A percentile compares a stretch with the other conserved stretches of the same genome.
Conservation (phyloP, 169 alveolate species). For the Cytauxzoon felis region DNA sequence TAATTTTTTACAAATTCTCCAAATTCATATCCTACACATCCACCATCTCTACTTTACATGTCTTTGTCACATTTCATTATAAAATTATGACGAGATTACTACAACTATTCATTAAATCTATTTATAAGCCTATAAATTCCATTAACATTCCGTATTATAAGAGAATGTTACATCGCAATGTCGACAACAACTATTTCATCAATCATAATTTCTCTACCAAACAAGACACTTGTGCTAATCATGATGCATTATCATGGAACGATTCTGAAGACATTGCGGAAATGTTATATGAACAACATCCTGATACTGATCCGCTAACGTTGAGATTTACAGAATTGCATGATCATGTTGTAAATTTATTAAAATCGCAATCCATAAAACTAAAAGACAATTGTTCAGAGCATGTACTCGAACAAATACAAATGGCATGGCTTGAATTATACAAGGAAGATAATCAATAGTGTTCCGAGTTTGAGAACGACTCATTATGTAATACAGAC, state of each 20-base stretch:
- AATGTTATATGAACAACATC: background rate
- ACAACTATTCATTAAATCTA: background rate
- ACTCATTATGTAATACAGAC: no score
- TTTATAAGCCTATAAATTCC: background rate
- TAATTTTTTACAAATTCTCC: no score
- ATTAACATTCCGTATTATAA: background rate
- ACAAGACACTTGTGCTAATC: no score
- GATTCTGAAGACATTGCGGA: slow-evolving; percentile 31
- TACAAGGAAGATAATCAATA: slow-evolving; percentile 25
- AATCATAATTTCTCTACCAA: no score
- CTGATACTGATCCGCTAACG: slow-evolving; percentile 52
- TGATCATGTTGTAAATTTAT: slow-evolving; percentile 58
- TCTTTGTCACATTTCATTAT: no score
- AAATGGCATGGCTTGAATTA: slow-evolving; percentile 63
- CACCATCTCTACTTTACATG: no score
- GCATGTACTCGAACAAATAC: slow-evolving; percentile 61
- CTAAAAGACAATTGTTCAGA: slow-evolving; percentile 60
- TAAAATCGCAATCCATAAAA: background rate
- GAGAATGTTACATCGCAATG: no score
- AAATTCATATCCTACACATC: no score
- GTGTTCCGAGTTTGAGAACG: no score
- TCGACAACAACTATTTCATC: no score
- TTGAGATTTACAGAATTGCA: slow-evolving; percentile 64
- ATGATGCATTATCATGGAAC: slow-evolving; percentile 17
- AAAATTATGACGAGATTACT: background rate